Evolutionary conservation across 164 flowering plant species (phyloP), one percentile per base, ranked within the genome.

Genomic region (Vitis rotundifolia): DNA sequence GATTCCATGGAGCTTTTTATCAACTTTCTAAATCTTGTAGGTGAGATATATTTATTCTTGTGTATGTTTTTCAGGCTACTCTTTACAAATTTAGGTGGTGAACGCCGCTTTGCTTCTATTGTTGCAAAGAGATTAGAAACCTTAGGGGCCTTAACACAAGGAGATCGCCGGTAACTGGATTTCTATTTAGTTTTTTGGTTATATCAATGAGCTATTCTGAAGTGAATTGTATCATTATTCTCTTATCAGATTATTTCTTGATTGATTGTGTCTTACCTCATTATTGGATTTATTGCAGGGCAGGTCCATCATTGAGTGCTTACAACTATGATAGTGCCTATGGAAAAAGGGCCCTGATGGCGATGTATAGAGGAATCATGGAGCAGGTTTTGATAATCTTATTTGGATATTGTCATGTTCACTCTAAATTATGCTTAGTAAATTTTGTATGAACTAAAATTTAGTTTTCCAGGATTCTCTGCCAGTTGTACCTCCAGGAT

Each of bases 101-200:
- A 95, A 78, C 92, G 98, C 5, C 92, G 99, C 15, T 95, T 95
- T 85, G 99, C 99, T 49, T 95, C 99, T n/a, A 90, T 93, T 76
- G 99, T 95, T 79, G 99, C 99, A 29, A 95, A 95, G 85, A 88
- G 99, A 78, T 83, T 95, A 68, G 99, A 89, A 70, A 83, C 97
- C 68, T 97, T 95, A 73, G 99, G 99, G 68, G 99, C 99, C 61
- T 73, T 95, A 61, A 95, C 99, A 57, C 99, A 95, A 67, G 99
- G 99, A 71, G 99, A 95, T 64, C 92, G 99, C 52, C 85, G 99
- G 99, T 86, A 60, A 56, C 55, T 66, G 63, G 5, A 51, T 52
- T 59, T 67, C 61, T 16, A 7, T 48, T 14, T 72, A 5, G 16
- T 58, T 48, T 56, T 54, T 22, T 29, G 0, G 8, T 74, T 37